A percentile compares a stretch with the other conserved stretches of the same genome.
phyloP scores from a whole-genome alignment of 345 rosid species.

The Salix koriyanagi region DNA sequence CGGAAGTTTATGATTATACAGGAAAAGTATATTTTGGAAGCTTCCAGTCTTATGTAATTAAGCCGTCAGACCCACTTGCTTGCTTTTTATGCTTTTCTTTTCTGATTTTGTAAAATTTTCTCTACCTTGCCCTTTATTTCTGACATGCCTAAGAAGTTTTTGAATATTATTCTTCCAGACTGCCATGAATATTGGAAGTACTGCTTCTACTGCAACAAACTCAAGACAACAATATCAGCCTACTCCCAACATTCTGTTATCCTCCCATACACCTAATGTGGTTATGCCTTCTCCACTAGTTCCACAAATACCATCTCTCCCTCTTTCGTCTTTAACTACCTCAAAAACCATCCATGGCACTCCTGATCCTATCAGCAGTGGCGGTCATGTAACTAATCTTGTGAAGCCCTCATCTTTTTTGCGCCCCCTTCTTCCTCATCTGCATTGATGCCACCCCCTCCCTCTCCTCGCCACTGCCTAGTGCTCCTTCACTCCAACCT shows the following conservation, averaged over 20 bases:
- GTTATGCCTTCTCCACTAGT: constrained; percentile 28
- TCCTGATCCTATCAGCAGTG: constrained; percentile 32
- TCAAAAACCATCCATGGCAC: constrained; percentile 27
- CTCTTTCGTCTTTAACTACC: constrained; percentile 37
- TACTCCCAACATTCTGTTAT: constrained; percentile 31
- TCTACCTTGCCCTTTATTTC: not conserved
- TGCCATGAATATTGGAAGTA: constrained; percentile 39
- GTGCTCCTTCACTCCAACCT: constrained; percentile 38
- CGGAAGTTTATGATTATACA: no score
- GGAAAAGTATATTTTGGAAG: no score
- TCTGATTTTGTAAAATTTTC: not conserved
- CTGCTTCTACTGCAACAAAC: constrained; percentile 26
- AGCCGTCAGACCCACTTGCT: not conserved
- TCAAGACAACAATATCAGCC: constrained; percentile 38
- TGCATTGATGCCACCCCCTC: constrained; percentile 39
- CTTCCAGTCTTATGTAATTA: not conserved
- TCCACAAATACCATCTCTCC: constrained; percentile 32
- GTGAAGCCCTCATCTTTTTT: constrained; percentile 59
- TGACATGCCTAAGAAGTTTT: constrained; percentile 2
- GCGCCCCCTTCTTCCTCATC: constrained; percentile 46
- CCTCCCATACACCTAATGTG: constrained; percentile 31
- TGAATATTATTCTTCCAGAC: constrained; percentile 31
- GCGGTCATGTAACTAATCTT: constrained; percentile 43
- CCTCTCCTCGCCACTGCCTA: constrained; percentile 37
- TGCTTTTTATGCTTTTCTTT: not conserved